phyloP scores from a whole-genome alignment of 2,329 filamentous ascomycete species.

The Xylaria sp. region DNA sequence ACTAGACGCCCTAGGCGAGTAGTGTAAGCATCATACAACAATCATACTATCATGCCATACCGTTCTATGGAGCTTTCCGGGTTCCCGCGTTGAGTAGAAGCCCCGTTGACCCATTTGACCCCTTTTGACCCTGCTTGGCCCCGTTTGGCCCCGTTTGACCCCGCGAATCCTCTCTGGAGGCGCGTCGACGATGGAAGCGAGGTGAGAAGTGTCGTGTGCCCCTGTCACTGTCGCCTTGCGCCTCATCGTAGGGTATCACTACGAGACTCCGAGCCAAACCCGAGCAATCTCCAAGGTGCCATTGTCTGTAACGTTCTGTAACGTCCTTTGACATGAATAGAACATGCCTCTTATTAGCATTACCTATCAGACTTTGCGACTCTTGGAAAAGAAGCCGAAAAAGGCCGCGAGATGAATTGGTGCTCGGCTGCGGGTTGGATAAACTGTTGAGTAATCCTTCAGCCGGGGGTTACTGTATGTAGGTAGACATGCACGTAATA shows the following conservation, averaged over 20 bases:
- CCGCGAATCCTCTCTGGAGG: too few relatives aligned
- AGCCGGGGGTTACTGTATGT: too few relatives aligned
- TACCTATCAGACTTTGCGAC: too few relatives aligned
- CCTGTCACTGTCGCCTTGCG: neutral
- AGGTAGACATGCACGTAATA: too few relatives aligned
- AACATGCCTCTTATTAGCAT: too few relatives aligned
- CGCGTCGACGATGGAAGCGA: neutral
- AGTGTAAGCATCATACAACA: neutral
- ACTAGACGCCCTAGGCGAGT: neutral
- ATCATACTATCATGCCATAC: neutral
- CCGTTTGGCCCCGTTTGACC: too few relatives aligned
- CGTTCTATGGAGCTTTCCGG: neutral
- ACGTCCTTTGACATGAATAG: neutral
- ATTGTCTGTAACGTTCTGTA: neutral
- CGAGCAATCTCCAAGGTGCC: slow-evolving; percentile 15
- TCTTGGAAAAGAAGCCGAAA: too few relatives aligned
- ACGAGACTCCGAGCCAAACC: slow-evolving; percentile 14
- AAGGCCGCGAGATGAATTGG: too few relatives aligned
- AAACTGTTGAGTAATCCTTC: too few relatives aligned
- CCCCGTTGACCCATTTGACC: neutral
- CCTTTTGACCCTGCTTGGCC: too few relatives aligned
- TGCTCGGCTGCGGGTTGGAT: too few relatives aligned
- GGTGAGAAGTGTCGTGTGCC: neutral
- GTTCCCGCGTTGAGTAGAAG: neutral
- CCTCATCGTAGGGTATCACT: neutral